These are phyloP conservation scores for Boletus hoseneyae DNA, from an alignment of 1,284 basidiomycete genomes.

Conservation along the genomic window DNA sequence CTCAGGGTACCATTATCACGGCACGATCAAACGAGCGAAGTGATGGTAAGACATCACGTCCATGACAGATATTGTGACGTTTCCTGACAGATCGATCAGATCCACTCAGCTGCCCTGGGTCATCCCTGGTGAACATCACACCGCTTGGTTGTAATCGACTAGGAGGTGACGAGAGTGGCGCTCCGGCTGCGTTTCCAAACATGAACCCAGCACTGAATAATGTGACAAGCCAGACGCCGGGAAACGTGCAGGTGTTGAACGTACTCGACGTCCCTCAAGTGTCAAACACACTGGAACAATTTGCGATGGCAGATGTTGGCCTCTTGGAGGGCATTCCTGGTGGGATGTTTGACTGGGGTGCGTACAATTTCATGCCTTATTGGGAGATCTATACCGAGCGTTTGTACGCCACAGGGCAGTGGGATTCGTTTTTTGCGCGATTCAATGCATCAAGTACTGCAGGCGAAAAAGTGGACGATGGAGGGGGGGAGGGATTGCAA, in stretches of 20 bases:
- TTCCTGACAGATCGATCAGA: slow-evolving; percentile 23
- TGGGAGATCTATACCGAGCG: not conserved
- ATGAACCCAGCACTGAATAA: slow-evolving; percentile 64
- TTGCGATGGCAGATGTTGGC: slow-evolving; percentile 64
- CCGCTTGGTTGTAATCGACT: slow-evolving; percentile 37
- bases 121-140: slow-evolving; percentile 52
- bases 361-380: slow-evolving; percentile 29
- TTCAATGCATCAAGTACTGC: slow-evolving; percentile 26
- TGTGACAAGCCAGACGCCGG: slow-evolving; percentile 36
- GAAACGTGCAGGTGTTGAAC: slow-evolving; percentile 73
- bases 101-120: slow-evolving; percentile 16
- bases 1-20: slow-evolving; percentile 61
- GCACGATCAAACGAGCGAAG: slow-evolving; percentile 41
- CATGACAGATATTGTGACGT: slow-evolving; percentile 31
- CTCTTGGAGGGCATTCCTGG: slow-evolving; percentile 79
- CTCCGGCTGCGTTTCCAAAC: slow-evolving; percentile 38
- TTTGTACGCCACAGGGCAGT: slow-evolving; percentile 51
- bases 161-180: slow-evolving; percentile 22
- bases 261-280: slow-evolving; percentile 58
- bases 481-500: not conserved
- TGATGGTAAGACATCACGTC: slow-evolving; percentile 45
- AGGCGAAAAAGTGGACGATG: slow-evolving; percentile 2
- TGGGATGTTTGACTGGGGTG: slow-evolving; percentile 87
- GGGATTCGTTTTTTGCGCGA: slow-evolving; percentile 70
- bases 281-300: slow-evolving; percentile 54